Conservation (phyloP, 2,329 filamentous ascomycete genomes). For the Acarospora socialis region DNA sequence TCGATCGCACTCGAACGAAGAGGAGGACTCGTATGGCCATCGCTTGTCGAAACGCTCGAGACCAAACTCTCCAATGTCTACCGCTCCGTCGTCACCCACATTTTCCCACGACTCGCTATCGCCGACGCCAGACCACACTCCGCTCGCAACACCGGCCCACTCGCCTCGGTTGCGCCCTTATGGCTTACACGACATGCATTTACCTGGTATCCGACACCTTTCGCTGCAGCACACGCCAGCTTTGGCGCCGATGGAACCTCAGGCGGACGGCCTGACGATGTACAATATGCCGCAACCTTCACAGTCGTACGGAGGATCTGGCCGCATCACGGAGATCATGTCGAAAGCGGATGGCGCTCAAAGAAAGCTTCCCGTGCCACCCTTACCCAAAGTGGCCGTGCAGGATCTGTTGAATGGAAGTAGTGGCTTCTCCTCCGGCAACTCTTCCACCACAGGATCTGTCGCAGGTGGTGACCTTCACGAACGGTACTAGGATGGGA, state of each 20-base stretch:
- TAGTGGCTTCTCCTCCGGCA: slow-evolving; percentile 56
- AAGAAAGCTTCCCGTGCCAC: slow-evolving; percentile 79
- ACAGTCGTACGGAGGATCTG: too few species aligned
- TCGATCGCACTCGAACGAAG: slow-evolving; percentile 61
- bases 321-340: slow-evolving; percentile 84
- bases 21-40: slow-evolving; percentile 60
- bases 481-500: slow-evolving; percentile 40
- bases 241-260: slow-evolving; percentile 56
- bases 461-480: slow-evolving; percentile 57
- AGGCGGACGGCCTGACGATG: slow-evolving; percentile 44
- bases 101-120: slow-evolving; percentile 94
- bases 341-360: slow-evolving; percentile 74
- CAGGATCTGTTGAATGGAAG: slow-evolving; percentile 63
- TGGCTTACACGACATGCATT: slow-evolving; percentile 55
- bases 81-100: slow-evolving; percentile 86
- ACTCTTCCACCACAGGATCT: slow-evolving; percentile 64
- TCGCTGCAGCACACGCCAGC: slow-evolving; percentile 53
- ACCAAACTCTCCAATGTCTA: slow-evolving; percentile 88
- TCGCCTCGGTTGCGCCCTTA: slow-evolving; percentile 80
- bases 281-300: too few species aligned
- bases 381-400: slow-evolving; percentile 66
- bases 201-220: slow-evolving; percentile 70
- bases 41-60: slow-evolving; percentile 74
- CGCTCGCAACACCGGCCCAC: slow-evolving; percentile 89
- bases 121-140: slow-evolving; percentile 94